A percentile compares a stretch with the other conserved stretches of the same genome.
Conservation (phyloP, 208 protist species). For the Acanthamoeba sp. region DNA sequence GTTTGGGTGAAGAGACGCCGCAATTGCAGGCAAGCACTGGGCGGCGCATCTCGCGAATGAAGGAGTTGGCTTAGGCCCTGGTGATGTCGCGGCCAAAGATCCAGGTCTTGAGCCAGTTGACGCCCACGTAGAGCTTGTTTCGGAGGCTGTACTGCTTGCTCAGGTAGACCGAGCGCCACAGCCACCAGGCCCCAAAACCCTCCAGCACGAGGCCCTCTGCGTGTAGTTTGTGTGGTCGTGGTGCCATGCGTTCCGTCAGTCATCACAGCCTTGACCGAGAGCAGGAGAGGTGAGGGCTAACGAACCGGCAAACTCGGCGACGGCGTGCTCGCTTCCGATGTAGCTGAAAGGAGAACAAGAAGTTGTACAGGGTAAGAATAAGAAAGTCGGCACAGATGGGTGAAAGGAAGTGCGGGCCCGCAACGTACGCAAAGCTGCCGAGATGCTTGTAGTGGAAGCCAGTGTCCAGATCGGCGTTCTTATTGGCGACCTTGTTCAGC, state of each 20-base stretch:
- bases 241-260: not conserved
- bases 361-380: too few species aligned
- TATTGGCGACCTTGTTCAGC: constrained; percentile 15
- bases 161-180: constrained; percentile 56
- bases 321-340: constrained; percentile 23
- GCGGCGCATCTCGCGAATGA: too few species aligned
- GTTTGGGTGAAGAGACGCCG: too few species aligned
- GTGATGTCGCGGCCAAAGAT: constrained; percentile 70
- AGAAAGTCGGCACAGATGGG: too few species aligned
- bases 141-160: constrained; percentile 68
- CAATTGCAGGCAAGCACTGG: too few species aligned
- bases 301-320: constrained; percentile 46
- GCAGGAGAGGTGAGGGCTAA: not conserved
- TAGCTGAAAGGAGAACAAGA: not conserved
- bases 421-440: constrained; percentile 33
- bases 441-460: constrained; percentile 57
- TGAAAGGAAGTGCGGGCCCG: too few species aligned
- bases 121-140: constrained; percentile 65
- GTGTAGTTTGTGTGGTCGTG: too few species aligned
- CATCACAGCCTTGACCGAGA: not conserved
- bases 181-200: constrained; percentile 62
- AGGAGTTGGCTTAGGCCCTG: constrained; percentile 5
- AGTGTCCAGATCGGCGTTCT: not conserved
- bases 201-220: constrained; percentile 29
- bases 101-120: constrained; percentile 66